phyloP scores from a whole-genome alignment of 805 yeast species.

The Candida schatavii region DNA sequence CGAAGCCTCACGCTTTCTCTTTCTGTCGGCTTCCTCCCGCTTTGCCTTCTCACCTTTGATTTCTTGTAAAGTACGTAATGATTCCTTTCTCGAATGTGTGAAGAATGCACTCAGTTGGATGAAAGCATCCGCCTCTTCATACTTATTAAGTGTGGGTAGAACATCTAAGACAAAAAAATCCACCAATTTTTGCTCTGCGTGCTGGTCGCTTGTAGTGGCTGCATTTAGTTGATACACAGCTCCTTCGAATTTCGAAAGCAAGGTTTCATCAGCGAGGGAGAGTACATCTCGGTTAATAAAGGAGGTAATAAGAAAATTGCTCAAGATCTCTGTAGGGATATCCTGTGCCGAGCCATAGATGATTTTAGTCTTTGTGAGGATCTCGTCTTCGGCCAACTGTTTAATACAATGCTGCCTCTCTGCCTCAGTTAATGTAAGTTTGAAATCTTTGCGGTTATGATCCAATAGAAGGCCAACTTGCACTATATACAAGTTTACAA shows the following conservation, averaged over 20 bases:
- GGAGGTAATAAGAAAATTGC: conserved; percentile 28
- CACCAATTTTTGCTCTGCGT: conserved; percentile 20
- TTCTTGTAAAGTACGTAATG: conserved; percentile 12
- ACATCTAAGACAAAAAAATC: conserved; percentile 36
- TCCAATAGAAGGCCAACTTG: conserved; percentile 27
- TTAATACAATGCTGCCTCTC: conserved; percentile 12
- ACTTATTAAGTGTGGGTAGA: conserved; percentile 27
- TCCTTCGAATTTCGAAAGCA: conserved; percentile 5
- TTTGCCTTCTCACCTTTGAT: conserved; percentile 12
- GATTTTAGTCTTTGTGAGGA: conserved; percentile 15
- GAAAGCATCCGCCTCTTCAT: conserved; percentile 24
- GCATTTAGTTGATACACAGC: conserved; percentile 7
- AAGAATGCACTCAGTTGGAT: conserved; percentile 21
- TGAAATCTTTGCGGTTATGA: conserved; percentile 7
- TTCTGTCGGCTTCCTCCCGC: conserved; percentile 9
- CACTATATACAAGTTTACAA: conserved; percentile 33
- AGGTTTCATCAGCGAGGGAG: conserved; percentile 10
- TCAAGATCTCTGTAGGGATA: conserved; percentile 33
- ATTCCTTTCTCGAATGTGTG: conserved; percentile 7
- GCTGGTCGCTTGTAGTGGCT: conserved; percentile 6
- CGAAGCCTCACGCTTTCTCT: conserved; percentile 8
- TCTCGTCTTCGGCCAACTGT: conserved; percentile 15
- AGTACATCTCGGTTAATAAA: conserved; percentile 22
- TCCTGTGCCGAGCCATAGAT: conserved; percentile 18
- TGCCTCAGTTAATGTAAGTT: conserved; percentile 5